Base-by-base conservation (phyloP, 148 eudicot species). In the Rhododendron kiyosumense region DNA sequence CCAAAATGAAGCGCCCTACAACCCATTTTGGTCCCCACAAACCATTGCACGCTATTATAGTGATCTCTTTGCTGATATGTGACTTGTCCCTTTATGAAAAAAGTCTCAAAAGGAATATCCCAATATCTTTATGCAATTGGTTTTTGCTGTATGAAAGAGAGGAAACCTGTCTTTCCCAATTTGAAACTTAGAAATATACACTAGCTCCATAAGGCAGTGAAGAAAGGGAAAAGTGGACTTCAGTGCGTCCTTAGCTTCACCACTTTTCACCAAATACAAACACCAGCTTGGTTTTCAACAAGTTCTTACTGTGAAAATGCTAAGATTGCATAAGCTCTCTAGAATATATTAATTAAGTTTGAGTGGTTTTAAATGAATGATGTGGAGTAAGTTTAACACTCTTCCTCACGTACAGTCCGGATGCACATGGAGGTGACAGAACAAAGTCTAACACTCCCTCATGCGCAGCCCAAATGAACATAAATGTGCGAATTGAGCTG, bases 191-290 rank as follows among this genome's bases (percentile, higher is more conserved):
- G 71, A 83, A 74, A 81, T 10, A 32, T 71, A 15, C 24, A 15
- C 45, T 30, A 28, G n/a, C 32, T 67, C 5, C 6, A 1, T 32
- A 78, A 49, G 57, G 67, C 36, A 57, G 48, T 5, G 48, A 36
- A 67, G 28, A 45, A 5, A 43, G 41, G 41, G 38, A 34, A 36
- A 28, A 69, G 73, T 84, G 89, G 86, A 87, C 89, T 87, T 87
- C 86, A 87, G 89, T 84, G 20, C 22, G 88, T 84, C 88, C 83
- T 18, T 57, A 54, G 59, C 67, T 69, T 67, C 46, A 26, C 81
- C 28, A 79, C 86, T 78, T 80, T 84, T 51, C 57, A 84, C 84
- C 30, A 38, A 78, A 78, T 73, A 63, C 1, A 32, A 30, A 14
- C 38, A 14, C 45, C 45, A 26, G 79, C 71, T 81, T 84, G 49